Evolutionary conservation across 1,139 yeast genomes (phyloP), one percentile per base, ranked within the genome.

Genomic region (Blastobotrys ciferrii): DNA sequence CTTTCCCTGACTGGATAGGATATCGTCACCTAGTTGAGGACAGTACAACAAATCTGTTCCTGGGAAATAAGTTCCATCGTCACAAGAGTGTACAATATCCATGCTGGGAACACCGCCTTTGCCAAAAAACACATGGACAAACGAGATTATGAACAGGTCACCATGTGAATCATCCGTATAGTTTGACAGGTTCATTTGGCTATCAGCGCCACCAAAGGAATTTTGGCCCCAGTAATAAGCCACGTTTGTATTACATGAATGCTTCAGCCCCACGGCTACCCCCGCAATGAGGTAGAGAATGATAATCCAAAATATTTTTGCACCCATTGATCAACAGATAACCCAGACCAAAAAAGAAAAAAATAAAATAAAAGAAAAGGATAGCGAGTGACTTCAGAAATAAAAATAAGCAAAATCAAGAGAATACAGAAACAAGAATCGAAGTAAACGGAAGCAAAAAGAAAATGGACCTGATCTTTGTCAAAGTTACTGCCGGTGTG

Each of bases 181-280:
- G 50, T 74, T 67, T 5, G 82, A 73, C 50, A 91, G 73, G 13
- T 77, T 65, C 53, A 79, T 72, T 66, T 89, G 96, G 38, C 79
- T 63, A 87, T 84, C 32, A 45, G 48, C 25, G 52, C 53, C 47
- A n/a, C 88, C 88, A 23, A 80, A 85, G 12, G 95, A 82, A 61
- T 82, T 81, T 69, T 89, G 97, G 43, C 98, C 97, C 97, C 97
- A 89, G 68, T 88, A 88, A 6, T 87, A 76, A 19, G 84, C 96
- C 43, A 87, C 80, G 58, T 86, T 85, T 43, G 76, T 67, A 47
- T 78, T 53, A 9, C 54, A 57, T 5, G 50, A 20, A 13, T 59
- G 57, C 6, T 50, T 51, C 38, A 60, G 60, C 5, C 63, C 62
- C 14, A 32, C 42, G 11, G 17, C 2, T 13, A 35, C n/a, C 20